Percentiles rank a stretch among this genome's conserved stretches.
Evolutionary conservation across 257 asterid species (phyloP).

Genomic region (Lithospermum erythrorhizon): DNA sequence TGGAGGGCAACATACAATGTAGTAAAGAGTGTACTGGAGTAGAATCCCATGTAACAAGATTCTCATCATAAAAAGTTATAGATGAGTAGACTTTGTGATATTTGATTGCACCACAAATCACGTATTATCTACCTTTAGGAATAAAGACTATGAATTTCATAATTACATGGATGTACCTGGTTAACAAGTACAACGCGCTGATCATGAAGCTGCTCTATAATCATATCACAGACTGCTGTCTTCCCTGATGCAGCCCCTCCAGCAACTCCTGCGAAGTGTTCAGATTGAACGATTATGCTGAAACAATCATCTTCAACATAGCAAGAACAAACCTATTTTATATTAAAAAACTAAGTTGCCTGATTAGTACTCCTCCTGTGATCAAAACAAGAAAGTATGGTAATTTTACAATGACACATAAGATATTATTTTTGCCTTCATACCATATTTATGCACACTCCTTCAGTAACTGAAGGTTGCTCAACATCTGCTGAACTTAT

Average conservation of each 20-base stretch:
- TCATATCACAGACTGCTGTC: conserved; percentile 65
- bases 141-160: background rate
- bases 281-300: background rate
- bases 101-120: background rate
- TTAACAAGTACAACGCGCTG: conserved; percentile 97
- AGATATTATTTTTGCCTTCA: background rate
- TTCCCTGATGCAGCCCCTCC: conserved; percentile 76
- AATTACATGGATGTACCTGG: conserved; percentile 66
- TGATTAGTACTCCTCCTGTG: background rate
- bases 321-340: background rate
- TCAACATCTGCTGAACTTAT: conserved; percentile 29
- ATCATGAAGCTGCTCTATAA: conserved; percentile 66
- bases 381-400: too few relatives aligned
- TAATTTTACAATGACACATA: too few relatives aligned
- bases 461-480: conserved; percentile 43
- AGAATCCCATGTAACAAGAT: background rate
- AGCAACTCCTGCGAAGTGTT: conserved; percentile 42
- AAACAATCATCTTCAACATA: background rate
- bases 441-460: conserved; percentile 73
- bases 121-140: background rate
- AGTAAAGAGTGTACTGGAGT: too few relatives aligned
- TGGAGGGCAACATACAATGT: background rate
- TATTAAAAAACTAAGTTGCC: background rate
- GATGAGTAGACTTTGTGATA: background rate
- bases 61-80: too few relatives aligned